These are phyloP conservation scores for Echinosphaeria canescens DNA, from an alignment of 2,329 filamentous ascomycete genomes.

Conservation along the genomic window DNA sequence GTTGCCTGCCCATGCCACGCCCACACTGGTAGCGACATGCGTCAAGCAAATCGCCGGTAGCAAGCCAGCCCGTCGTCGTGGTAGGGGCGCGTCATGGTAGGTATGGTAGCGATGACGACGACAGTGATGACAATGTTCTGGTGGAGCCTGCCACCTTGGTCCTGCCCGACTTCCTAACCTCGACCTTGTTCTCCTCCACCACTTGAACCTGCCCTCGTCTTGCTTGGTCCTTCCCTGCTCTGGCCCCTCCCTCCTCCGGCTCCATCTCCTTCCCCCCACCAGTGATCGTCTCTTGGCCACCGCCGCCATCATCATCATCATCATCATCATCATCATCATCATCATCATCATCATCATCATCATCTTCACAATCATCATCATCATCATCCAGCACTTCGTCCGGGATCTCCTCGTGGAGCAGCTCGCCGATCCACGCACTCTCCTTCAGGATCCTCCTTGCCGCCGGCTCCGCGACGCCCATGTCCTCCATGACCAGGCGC, in stretches of 20 bases:
- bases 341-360: slow-evolving; percentile 2
- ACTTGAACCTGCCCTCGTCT: too few species aligned
- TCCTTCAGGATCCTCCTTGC: slow-evolving; percentile 37
- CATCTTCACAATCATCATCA: neutral
- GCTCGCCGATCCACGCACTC: slow-evolving; percentile 43
- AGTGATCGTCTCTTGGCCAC: neutral
- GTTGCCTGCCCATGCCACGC: too few species aligned
- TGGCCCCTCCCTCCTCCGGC: slow-evolving; percentile 4
- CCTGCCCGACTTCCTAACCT: too few species aligned
- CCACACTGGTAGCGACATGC: too few species aligned
- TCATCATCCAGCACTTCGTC: slow-evolving; percentile 12
- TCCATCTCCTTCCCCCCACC: slow-evolving; percentile 3
- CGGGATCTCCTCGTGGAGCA: slow-evolving; percentile 42
- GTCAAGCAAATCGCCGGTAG: too few species aligned
- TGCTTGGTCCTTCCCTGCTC: too few species aligned
- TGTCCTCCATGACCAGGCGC: slow-evolving; percentile 32
- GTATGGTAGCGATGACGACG: too few species aligned
- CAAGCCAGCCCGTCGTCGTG: too few species aligned
- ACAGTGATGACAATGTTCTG: too few species aligned
- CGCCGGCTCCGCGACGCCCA: slow-evolving; percentile 18
- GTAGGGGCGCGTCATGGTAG: too few species aligned
- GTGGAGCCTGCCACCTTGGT: too few species aligned
- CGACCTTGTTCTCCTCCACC: too few species aligned
- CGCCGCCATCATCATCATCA: neutral
- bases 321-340: slow-evolving; percentile 1